Evolutionary conservation across 169 alveolate genomes (phyloP), one percentile per base, ranked within the genome.

Genomic region (Amoebophrya sp.): DNA sequence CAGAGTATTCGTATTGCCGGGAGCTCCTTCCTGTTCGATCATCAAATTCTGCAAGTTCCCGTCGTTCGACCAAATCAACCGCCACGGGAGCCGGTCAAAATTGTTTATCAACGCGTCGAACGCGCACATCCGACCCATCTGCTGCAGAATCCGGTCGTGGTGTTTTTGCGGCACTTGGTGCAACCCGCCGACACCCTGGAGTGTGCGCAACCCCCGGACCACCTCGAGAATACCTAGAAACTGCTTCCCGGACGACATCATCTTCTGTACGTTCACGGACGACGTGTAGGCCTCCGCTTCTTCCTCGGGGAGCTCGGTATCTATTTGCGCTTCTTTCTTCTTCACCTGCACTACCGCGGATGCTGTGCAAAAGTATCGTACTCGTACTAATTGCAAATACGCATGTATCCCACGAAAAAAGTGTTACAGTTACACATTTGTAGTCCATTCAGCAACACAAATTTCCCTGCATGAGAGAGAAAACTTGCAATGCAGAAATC

Each of bases 101-200:
- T 66, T 66, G 83, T 66, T 66, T 2, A 66, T 66, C 83, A 2
- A 66, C 39, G 83, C 83, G 83, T 66, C 83, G 18, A 66, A 66
- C 83, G 83, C 83, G 35, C 83, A 66, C 39, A 66, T 18, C 10
- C 10, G 35, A 1, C 83, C 83, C 39, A 66, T 2, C 10, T 66
- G 35, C 35, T 1, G 32, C 7, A 66, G 35, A 25, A 7, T 1
- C 10, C 35, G 29, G 32, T 66, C 39, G 35, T 25, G 32, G 35
- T 66, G 35, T 2, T 12, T 2, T 3, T 18, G 12, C 18, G 83
- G 83, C 83, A 66, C 83, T 25, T 7, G 7, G 35, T 66, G 83
- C 83, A 66, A 25, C 83, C 83, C 83, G 35, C 83, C 83, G 35
- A 66, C 83, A 0, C 83, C 83, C 83, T 66, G 83, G 12, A 66